Conservation (phyloP, 73 alveolate genomes). For the Blepharisma stoltei region DNA sequence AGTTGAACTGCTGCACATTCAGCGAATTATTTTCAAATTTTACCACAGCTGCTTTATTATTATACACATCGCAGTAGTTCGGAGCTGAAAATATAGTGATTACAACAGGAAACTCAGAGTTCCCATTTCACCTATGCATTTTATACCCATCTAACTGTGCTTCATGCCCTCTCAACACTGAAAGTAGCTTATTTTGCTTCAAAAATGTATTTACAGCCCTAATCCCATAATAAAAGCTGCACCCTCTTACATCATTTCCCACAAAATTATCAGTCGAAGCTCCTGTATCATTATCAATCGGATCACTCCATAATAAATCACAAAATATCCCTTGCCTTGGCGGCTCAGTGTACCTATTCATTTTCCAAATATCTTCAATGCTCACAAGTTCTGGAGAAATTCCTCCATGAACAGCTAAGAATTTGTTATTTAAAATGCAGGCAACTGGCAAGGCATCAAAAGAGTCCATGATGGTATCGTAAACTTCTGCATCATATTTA, state of each 20-base stretch:
- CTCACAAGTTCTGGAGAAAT: slow-evolving; percentile 73
- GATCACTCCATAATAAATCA: slow-evolving; percentile 80
- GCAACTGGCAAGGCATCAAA: slow-evolving; percentile 70
- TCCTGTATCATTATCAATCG: slow-evolving; percentile 67
- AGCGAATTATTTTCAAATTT: slow-evolving; percentile 68
- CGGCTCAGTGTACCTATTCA: slow-evolving; percentile 65
- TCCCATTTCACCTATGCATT: slow-evolving; percentile 85
- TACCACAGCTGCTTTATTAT: slow-evolving; percentile 74
- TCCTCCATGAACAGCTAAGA: slow-evolving; percentile 80
- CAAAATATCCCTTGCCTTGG: slow-evolving; percentile 71
- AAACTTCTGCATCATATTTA: slow-evolving; percentile 64
- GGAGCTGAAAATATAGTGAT: slow-evolving; percentile 86
- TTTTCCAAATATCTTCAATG: slow-evolving; percentile 62
- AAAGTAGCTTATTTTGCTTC: slow-evolving; percentile 63
- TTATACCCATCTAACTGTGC: slow-evolving; percentile 81
- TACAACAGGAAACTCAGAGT: slow-evolving; percentile 71
- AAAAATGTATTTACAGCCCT: slow-evolving; percentile 70
- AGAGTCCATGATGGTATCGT: slow-evolving; percentile 68
- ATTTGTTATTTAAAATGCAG: slow-evolving; percentile 55
- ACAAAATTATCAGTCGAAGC: slow-evolving; percentile 41
- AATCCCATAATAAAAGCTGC: slow-evolving; percentile 76
- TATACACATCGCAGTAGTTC: slow-evolving; percentile 78
- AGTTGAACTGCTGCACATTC: slow-evolving; percentile 65
- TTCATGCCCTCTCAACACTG: slow-evolving; percentile 78
- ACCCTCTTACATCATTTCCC: slow-evolving; percentile 75